These are phyloP conservation scores for Phoma sp. DNA, from an alignment of 2,329 filamentous ascomycete species.

Conservation along the genomic window DNA sequence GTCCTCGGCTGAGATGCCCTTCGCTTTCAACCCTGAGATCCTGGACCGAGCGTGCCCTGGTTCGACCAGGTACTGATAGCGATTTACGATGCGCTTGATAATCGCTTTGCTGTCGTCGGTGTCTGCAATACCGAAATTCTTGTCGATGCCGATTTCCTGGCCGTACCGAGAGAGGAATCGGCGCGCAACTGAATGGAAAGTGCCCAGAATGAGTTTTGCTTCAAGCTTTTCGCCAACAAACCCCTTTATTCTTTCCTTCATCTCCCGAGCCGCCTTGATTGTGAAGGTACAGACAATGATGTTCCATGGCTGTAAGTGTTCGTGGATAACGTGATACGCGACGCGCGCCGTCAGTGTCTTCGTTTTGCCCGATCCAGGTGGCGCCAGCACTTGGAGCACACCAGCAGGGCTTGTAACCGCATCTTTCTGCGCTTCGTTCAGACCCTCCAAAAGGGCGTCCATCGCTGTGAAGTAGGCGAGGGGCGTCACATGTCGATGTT, in stretches of 20 bases:
- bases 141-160: conserved; percentile 77
- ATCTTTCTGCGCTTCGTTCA: conserved; percentile 69
- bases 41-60: conserved; percentile 72
- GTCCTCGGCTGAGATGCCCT: conserved; percentile 57
- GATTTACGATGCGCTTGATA: conserved; percentile 81
- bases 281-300: conserved; percentile 97
- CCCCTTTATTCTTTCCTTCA: conserved; percentile 84
- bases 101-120: conserved; percentile 80
- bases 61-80: conserved; percentile 71
- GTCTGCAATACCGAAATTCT: conserved; percentile 91
- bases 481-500: conserved; percentile 19
- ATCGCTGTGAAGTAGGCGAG: conserved; percentile 43
- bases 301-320: conserved; percentile 78
- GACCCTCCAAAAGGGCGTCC: conserved; percentile 63
- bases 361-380: conserved; percentile 82
- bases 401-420: conserved; percentile 69
- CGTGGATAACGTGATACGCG: conserved; percentile 80
- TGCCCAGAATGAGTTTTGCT: conserved; percentile 82
- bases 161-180: conserved; percentile 86
- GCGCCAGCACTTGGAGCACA: conserved; percentile 67
- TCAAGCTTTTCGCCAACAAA: conserved; percentile 80
- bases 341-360: conserved; percentile 93
- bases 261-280: conserved; percentile 91
- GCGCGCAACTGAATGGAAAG: conserved; percentile 91
- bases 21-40: conserved; percentile 71